These are phyloP conservation scores for Globomyces pollinis-pini DNA, from an alignment of 192 early-diverging fungal species.

Conservation along the genomic window DNA sequence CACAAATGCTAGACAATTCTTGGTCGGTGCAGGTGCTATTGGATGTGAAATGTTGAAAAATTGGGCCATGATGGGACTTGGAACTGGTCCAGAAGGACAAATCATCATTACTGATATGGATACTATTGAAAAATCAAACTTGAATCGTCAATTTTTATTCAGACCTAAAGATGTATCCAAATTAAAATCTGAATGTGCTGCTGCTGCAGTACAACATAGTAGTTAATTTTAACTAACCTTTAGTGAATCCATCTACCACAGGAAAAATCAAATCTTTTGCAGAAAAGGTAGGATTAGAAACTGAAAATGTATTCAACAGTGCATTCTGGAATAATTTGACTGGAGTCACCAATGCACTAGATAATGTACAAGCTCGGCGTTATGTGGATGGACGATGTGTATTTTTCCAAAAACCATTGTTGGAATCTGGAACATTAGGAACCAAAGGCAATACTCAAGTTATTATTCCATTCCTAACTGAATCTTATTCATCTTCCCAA, in stretches of 20 bases:
- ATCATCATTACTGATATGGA: conserved; percentile 98
- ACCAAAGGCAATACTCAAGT: conserved; percentile 99
- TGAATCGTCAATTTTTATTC: conserved; percentile 99
- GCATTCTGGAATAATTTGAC: conserved; percentile 82
- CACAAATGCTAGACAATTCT: conserved; percentile 79
- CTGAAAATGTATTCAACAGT: conserved; percentile 88
- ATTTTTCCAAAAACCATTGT: conserved; percentile 85
- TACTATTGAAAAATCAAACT: conserved; percentile 97
- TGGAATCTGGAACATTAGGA: conserved; percentile 97
- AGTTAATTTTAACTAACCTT: too few species aligned
- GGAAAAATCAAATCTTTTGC: conserved; percentile 60
- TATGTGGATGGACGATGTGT: conserved; percentile 98
- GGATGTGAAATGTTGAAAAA: conserved; percentile 99
- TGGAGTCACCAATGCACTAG: conserved; percentile 95
- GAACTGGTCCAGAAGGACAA: conserved; percentile 68
- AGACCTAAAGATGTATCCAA: conserved; percentile 64
- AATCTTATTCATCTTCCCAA: conserved; percentile 96
- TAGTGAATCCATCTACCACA: conserved; percentile 86
- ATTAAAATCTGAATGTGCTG: conserved; percentile 89
- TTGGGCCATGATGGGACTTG: conserved; percentile 90
- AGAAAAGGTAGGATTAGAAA: conserved; percentile 91
- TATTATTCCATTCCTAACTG: conserved; percentile 88
- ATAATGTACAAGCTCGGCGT: conserved; percentile 94
- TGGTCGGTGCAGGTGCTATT: conserved; percentile 98
- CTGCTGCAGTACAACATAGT: conserved; percentile 71